Percentiles rank a stretch among this genome's conserved stretches.
phyloP scores from a whole-genome alignment of 2,329 filamentous ascomycete species.

The Cercospora zeae-maydis region DNA sequence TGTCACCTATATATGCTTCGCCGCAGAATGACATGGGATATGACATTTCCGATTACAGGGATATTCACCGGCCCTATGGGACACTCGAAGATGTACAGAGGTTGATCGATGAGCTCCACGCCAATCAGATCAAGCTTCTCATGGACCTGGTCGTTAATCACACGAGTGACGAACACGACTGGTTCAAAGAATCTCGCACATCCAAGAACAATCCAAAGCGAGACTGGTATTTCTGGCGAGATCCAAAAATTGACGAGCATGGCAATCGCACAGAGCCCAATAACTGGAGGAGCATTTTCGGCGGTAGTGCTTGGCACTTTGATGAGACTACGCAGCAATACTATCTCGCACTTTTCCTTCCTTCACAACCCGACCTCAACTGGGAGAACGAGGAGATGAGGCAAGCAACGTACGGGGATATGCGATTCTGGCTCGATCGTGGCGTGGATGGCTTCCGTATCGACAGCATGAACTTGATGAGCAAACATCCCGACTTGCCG shows the following conservation, averaged over 20 bases:
- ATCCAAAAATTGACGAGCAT: slow-evolving; percentile 50
- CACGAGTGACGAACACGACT: slow-evolving; percentile 47
- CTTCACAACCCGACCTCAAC: slow-evolving; percentile 47
- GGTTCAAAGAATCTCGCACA: slow-evolving; percentile 55
- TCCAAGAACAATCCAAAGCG: slow-evolving; percentile 52
- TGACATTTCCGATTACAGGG: slow-evolving; percentile 47
- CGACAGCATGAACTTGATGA: slow-evolving; percentile 49
- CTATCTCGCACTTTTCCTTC: slow-evolving; percentile 46
- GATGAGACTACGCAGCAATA: slow-evolving; percentile 46
- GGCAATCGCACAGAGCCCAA: slow-evolving; percentile 58
- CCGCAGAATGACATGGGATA: slow-evolving; percentile 55
- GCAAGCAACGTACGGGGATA: slow-evolving; percentile 44
- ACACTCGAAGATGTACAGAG: slow-evolving; percentile 45
- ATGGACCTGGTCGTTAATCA: slow-evolving; percentile 42
- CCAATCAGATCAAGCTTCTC: slow-evolving; percentile 47
- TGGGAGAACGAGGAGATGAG: slow-evolving; percentile 46
- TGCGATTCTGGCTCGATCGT: slow-evolving; percentile 46
- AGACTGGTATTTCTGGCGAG: slow-evolving; percentile 65
- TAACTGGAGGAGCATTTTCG: slow-evolving; percentile 45
- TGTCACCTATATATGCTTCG: slow-evolving; percentile 49
- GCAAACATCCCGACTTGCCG: slow-evolving; percentile 41
- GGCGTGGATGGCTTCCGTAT: slow-evolving; percentile 45
- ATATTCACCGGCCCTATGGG: slow-evolving; percentile 47
- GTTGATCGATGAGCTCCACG: slow-evolving; percentile 42
- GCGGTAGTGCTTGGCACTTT: slow-evolving; percentile 44